phyloP scores from a whole-genome alignment of 2,329 filamentous ascomycete genomes.

The Catunica adiposa region DNA sequence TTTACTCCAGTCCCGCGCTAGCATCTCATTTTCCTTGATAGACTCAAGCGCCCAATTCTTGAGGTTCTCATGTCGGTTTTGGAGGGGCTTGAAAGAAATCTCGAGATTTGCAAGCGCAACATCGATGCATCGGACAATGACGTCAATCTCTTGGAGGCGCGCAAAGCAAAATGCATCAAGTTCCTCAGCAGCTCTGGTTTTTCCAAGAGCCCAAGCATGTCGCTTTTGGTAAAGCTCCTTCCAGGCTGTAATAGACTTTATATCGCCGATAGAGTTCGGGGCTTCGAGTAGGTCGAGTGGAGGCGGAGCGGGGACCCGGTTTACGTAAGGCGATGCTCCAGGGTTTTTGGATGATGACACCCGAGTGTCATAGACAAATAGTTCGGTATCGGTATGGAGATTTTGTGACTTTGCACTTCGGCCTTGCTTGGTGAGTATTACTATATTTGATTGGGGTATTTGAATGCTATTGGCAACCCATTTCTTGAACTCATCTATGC shows the following conservation, averaged over 20 bases:
- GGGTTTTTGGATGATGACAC: conserved; percentile 43
- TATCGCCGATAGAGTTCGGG: conserved; percentile 69
- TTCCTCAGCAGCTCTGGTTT: conserved; percentile 51
- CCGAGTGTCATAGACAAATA: conserved; percentile 82
- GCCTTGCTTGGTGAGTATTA: conserved; percentile 70
- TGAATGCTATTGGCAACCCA: conserved; percentile 62
- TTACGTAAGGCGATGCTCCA: conserved; percentile 27
- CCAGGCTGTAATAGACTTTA: conserved; percentile 74
- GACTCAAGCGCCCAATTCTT: conserved; percentile 54
- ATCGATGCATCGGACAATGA: conserved; percentile 64
- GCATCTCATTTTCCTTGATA: conserved; percentile 47
- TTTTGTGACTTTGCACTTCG: conserved; percentile 70
- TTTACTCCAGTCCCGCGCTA: conserved; percentile 50
- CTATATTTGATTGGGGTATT: conserved; percentile 63
- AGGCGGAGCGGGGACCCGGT: conserved; percentile 33
- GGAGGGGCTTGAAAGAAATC: conserved; percentile 52
- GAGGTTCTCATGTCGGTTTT: conserved; percentile 54
- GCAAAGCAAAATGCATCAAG: conserved; percentile 45
- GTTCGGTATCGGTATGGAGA: conserved; percentile 70
- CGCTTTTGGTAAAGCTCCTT: conserved; percentile 69
- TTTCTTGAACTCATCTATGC: conserved; percentile 67
- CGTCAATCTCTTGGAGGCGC: conserved; percentile 57
- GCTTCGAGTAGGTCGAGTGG: conserved; percentile 26
- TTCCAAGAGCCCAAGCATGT: conserved; percentile 57
- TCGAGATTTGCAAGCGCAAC: conserved; percentile 77